Conservation (phyloP, 805 yeast genomes). For the Candida wancherniae region DNA sequence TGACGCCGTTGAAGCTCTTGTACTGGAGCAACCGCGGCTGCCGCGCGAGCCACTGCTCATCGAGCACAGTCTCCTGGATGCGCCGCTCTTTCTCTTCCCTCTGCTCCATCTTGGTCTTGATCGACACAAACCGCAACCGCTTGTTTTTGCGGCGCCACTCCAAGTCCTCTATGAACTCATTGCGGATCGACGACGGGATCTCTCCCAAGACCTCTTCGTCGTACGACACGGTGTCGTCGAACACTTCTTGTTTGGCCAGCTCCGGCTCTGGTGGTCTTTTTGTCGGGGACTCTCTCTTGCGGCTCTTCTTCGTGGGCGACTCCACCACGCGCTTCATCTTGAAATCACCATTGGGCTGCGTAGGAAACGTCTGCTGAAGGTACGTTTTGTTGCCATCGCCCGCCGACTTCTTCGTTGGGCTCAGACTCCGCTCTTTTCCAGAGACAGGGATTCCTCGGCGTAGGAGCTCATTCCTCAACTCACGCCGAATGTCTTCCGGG, state of each 20-base stretch:
- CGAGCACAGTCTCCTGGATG: constrained; percentile 6
- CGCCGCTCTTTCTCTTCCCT: constrained; percentile 4
- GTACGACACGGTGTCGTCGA: constrained; percentile 25
- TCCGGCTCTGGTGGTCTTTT: constrained; percentile 16
- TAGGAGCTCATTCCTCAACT: constrained; percentile 49
- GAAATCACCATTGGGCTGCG: constrained; percentile 24
- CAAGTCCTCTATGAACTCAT: constrained; percentile 34
- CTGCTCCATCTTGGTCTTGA: constrained; percentile 23
- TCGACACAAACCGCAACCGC: constrained; percentile 21
- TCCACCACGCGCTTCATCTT: constrained; percentile 31
- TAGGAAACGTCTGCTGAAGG: constrained; percentile 36
- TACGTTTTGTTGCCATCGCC: constrained; percentile 21
- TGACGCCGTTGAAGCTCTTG: constrained; percentile 2
- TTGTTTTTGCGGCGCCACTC: constrained; percentile 26
- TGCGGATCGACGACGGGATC: constrained; percentile 33
- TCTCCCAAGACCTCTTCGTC: constrained; percentile 35
- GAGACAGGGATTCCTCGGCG: constrained; percentile 35
- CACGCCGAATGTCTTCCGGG: constrained; percentile 63
- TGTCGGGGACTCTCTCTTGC: constrained; percentile 17
- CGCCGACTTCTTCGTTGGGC: constrained; percentile 3
- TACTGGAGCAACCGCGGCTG: constrained; percentile 4
- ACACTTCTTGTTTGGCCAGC: no score
- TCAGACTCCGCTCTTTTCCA: constrained; percentile 9
- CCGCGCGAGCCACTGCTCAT: constrained; percentile 11
- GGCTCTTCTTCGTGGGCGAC: constrained; percentile 21